Percentiles rank a stretch among this genome's conserved stretches.
These are phyloP conservation scores for Eucalyptus marginata DNA, from an alignment of 345 rosid species.

Conservation along the genomic window DNA sequence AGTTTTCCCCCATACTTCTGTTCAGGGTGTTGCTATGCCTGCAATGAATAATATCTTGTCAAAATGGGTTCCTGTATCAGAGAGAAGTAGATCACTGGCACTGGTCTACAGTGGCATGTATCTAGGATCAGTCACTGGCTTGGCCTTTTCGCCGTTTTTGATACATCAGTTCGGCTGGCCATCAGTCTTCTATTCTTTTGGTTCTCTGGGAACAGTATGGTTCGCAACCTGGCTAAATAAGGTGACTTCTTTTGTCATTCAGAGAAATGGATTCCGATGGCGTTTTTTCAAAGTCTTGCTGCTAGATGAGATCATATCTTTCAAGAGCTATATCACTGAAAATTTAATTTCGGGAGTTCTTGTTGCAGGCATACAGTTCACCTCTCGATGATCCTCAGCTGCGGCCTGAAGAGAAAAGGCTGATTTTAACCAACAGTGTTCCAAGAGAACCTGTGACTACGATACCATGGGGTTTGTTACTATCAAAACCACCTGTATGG, in stretches of 20 bases:
- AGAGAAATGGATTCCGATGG: background rate
- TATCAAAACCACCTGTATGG: slow-evolving; percentile 88
- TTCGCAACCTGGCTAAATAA: slow-evolving; percentile 62
- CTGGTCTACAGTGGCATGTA: slow-evolving; percentile 95
- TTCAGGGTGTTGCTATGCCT: slow-evolving; percentile 98
- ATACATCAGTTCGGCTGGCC: slow-evolving; percentile 95
- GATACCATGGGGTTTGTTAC: slow-evolving; percentile 75
- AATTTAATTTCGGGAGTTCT: background rate
- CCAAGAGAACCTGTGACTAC: slow-evolving; percentile 64
- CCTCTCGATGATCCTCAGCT: slow-evolving; percentile 68
- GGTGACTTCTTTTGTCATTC: slow-evolving; percentile 18
- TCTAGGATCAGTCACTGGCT: slow-evolving; percentile 89
- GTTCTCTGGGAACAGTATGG: slow-evolving; percentile 92
- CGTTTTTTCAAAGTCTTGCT: background rate
- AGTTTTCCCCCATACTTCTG: background rate
- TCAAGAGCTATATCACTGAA: background rate
- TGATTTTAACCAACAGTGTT: slow-evolving; percentile 36
- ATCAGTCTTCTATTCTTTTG: slow-evolving; percentile 88
- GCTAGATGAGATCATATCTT: background rate
- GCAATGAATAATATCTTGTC: slow-evolving; percentile 95
- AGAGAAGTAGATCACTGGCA: slow-evolving; percentile 89
- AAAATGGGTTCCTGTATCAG: slow-evolving; percentile 88
- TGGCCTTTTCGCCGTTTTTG: slow-evolving; percentile 85
- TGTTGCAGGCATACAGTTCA: slow-evolving; percentile 68
- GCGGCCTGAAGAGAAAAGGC: slow-evolving; percentile 55